Evolutionary conservation across 306 rosid genomes (phyloP).

Genomic region (Rubus idaeus): DNA sequence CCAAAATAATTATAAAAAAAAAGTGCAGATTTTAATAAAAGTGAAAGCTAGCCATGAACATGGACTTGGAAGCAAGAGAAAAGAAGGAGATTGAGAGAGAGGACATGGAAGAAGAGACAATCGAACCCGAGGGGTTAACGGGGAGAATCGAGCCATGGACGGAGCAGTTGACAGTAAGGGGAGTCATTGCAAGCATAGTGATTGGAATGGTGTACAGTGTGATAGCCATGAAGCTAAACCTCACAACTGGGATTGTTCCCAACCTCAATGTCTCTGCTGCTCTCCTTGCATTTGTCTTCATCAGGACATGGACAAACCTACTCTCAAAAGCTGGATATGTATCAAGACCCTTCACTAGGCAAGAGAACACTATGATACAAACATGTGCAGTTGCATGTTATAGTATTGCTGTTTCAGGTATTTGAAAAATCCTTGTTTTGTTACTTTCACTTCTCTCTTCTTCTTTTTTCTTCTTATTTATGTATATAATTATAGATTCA

Average conservation of each 20-base stretch:
- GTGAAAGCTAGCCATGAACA: slow-evolving; percentile 17
- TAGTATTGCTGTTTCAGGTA: slow-evolving; percentile 83
- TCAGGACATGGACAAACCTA: slow-evolving; percentile 70
- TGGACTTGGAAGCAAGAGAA: slow-evolving; percentile 24
- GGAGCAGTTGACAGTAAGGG: slow-evolving; percentile 71
- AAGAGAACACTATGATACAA: slow-evolving; percentile 91
- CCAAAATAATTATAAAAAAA: neutral
- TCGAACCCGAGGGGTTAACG: neutral
- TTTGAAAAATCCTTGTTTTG: neutral
- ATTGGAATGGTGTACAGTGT: slow-evolving; percentile 70
- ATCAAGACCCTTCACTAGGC: slow-evolving; percentile 79
- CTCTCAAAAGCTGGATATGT: slow-evolving; percentile 56
- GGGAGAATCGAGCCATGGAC: slow-evolving; percentile 53
- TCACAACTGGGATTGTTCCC: slow-evolving; percentile 84
- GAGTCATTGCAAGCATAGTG: slow-evolving; percentile 64
- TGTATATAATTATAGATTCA: neutral
- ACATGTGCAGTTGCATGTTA: slow-evolving; percentile 91
- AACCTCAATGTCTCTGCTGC: slow-evolving; percentile 88
- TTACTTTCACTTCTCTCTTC: neutral
- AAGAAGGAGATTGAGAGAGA: slow-evolving; percentile 36
- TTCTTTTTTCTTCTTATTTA: neutral
- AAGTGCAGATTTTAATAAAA: neutral
- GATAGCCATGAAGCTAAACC: slow-evolving; percentile 87
- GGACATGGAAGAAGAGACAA: slow-evolving; percentile 20
- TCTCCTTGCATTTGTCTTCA: slow-evolving; percentile 67